Percentiles rank a stretch among this genome's conserved stretches.
These are phyloP conservation scores for Cruciata laevipes DNA, from an alignment of 257 asterid species.

Conservation along the genomic window DNA sequence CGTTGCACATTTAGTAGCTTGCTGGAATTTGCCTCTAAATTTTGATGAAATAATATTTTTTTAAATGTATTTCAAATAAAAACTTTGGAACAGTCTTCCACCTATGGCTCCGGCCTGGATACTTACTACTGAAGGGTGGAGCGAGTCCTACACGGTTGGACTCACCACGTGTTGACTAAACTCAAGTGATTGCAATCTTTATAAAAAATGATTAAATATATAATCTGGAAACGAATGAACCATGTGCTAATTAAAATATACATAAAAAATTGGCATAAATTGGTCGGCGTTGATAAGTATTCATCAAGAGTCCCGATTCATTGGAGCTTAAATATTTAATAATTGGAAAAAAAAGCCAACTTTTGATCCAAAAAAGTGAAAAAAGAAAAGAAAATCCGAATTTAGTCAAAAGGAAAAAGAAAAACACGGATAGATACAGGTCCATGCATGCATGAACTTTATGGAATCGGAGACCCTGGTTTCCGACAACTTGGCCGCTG, in stretches of 20 bases:
- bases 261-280: too few species aligned
- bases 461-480: neutral
- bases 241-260: neutral
- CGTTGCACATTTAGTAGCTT: too few species aligned
- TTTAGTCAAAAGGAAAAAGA: neutral
- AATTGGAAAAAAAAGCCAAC: neutral
- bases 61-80: too few species aligned
- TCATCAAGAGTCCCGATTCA: neutral
- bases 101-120: neutral
- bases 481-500: neutral
- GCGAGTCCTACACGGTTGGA: neutral
- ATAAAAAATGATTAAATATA: too few species aligned
- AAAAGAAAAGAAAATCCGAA: neutral
- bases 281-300: neutral
- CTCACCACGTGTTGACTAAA: neutral
- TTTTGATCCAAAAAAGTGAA: too few species aligned
- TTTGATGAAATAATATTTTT: too few species aligned
- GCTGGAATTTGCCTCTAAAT: too few species aligned
- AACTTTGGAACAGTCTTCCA: neutral
- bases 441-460: neutral
- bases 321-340: neutral
- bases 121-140: neutral
- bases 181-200: neutral
- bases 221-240: neutral
- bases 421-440: neutral